Conservation (phyloP, 2,329 filamentous ascomycete species). For the Pseudocercospora fijiensis region DNA sequence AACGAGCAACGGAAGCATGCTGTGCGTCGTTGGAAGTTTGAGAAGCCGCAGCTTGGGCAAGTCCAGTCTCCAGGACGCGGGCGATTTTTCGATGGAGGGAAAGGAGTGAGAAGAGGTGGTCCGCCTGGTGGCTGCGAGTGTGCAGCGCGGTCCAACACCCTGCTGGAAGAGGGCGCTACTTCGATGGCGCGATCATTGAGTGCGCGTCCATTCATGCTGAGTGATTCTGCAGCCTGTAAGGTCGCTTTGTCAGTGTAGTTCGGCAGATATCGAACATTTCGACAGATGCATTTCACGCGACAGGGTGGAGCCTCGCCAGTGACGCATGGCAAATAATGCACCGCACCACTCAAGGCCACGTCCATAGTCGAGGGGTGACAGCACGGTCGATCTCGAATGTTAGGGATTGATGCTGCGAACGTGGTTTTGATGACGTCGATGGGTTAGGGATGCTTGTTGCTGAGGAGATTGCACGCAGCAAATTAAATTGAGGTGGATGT, state of each 20-base stretch:
- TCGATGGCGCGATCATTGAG: slow-evolving; percentile 99
- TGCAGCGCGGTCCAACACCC: slow-evolving; percentile 89
- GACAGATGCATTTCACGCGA: slow-evolving; percentile 20
- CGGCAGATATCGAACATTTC: slow-evolving; percentile 3
- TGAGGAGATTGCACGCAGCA: slow-evolving; percentile 10
- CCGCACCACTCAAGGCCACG: slow-evolving; percentile 8
- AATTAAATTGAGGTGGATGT: slow-evolving; percentile 7
- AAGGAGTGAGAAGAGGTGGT: slow-evolving; percentile 77
- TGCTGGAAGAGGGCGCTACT: slow-evolving; percentile 94
- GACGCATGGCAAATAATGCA: slow-evolving; percentile 16
- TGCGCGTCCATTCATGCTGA: slow-evolving; percentile 98
- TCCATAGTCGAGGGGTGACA: slow-evolving; percentile 1
- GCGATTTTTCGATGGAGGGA: slow-evolving; percentile 97
- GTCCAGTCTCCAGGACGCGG: slow-evolving; percentile 98
- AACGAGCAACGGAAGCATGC: slow-evolving; percentile 99
- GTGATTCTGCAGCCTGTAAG: slow-evolving; percentile 82
- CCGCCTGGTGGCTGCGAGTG: slow-evolving; percentile 52
- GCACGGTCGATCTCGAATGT: background rate
- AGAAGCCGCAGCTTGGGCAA: slow-evolving; percentile 97
- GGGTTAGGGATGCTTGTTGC: background rate
- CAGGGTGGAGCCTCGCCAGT: slow-evolving; percentile 17
- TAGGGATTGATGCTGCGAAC: slow-evolving; percentile 6
- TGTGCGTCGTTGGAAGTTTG: slow-evolving; percentile 97
- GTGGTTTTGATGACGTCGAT: slow-evolving; percentile 12
- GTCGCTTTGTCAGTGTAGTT: slow-evolving; percentile 17